Base-by-base conservation (phyloP, 208 protist genomes). In the Trypanosoma grayi region DNA sequence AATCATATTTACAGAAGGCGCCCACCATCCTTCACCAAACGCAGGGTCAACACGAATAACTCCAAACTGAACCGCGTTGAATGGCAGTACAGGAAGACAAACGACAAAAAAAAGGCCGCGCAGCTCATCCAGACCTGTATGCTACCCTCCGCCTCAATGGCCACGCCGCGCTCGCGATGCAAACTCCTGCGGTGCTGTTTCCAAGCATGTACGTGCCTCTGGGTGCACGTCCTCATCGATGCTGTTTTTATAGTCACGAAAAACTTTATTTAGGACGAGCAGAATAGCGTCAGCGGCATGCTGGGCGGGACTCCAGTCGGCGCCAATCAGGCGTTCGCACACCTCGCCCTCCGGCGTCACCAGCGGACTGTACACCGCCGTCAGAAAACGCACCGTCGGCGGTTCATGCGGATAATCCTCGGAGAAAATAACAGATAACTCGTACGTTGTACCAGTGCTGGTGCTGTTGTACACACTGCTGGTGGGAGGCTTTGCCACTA, bases 391-490 rank as follows among this genome's bases (percentile, higher is more conserved):
- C 25, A 92, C 50, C 33, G 50, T 68, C 5, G 87, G 87, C 10
- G 81, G 70, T 27, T 70, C 63, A 55, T 84, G 72, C 0, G 87
- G 87, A 64, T 89, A 94, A 27, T 83, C 68, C 5, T 77, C 56
- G 8, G 58, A 64, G 31, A 87, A 79, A 11, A 74, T 20, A 5
- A 92, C 27, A 0, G 4, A 22, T 5, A 70, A 28, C 24, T 70
- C 33, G 57, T 92, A 88, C 45, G 33, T 62, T 14, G 13, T 46
- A 20, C 28, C 40, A 44, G 18, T 45, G 10, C 1, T 10, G 8
- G 18, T 45, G 10, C 1, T 10, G 8, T 48, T 47, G 58, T 91
- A 94, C n/a, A 88, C n/a, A 43, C 78, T 85, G 2, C 55, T 25
- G 0, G 47, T 20, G 2, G 80, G 76, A 24, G 86, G 71, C 27